Evolutionary conservation across 169 alveolate species (phyloP), one percentile per base, ranked within the genome.

Genomic region (Babesia caballi): DNA sequence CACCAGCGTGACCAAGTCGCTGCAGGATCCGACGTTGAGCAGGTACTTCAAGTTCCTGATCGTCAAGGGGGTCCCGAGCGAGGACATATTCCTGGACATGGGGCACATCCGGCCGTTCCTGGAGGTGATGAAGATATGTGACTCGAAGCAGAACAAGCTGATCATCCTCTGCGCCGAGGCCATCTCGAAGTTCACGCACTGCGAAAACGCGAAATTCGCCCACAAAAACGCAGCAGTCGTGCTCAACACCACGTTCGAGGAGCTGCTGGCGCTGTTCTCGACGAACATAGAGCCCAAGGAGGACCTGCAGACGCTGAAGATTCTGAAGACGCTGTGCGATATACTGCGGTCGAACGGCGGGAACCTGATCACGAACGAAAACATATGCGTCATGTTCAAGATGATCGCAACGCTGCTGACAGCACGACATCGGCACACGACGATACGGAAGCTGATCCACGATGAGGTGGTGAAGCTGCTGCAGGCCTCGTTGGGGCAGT

Each of bases 251-350:
- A 58, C 57, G n/a, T 78, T 78, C 21, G 73, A 52, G 38, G 73
- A 58, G 44, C 65, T 78, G 19, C 25, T 78, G 52, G 23, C 35
- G 25, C 32, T 69, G 27, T 78, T 78, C 70, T 17, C 82, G 14
- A 78, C 59, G 8, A 73, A 40, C 15, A 23, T 66, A 17, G 86
- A 78, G 27, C 86, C 66, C 4, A 78, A 78, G 67, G 86, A 78
- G 35, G 86, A 78, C 32, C 53, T 67, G 51, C 54, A 57, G 73
- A 54, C 72, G 28, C 44, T 69, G 5, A 78, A 78, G 27, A 42
- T 59, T 19, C 41, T 78, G 50, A 49, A 58, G 40, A 40, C 81
- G n/a, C 36, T 78, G 9, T 38, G 44, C n/a, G 53, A 38, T 53
- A 41, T 78, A 15, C 65, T 60, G 5, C 40, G 44, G 0, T 67